Percentiles rank a stretch among this genome's conserved stretches.
Conservation (phyloP, 768 basidiomycete genomes). For the Obba rivulosa region DNA sequence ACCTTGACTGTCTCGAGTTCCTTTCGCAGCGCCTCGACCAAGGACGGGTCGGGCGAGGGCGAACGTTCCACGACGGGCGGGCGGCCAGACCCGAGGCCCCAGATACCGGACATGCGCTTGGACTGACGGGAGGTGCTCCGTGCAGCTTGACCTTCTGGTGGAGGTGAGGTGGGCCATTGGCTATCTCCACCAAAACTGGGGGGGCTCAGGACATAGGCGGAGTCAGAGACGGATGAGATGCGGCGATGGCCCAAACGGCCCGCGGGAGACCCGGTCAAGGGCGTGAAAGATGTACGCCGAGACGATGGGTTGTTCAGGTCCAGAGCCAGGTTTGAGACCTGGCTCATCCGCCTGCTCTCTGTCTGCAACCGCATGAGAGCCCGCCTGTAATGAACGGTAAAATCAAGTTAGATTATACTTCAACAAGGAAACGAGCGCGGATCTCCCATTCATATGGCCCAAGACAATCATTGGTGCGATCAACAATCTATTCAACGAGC, state of each 20-base stretch:
- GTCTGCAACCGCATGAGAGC: slow-evolving; percentile 84
- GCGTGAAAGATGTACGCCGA: slow-evolving; percentile 73
- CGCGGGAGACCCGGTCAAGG: slow-evolving; percentile 52
- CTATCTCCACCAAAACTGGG: slow-evolving; percentile 27
- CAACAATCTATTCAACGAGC: too few relatives aligned
- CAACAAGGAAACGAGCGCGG: background rate
- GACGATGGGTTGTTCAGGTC: slow-evolving; percentile 55
- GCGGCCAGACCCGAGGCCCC: slow-evolving; percentile 45
- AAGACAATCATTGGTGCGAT: too few relatives aligned
- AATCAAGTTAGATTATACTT: too few relatives aligned
- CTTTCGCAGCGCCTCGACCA: slow-evolving; percentile 53
- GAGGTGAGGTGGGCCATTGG: slow-evolving; percentile 12
- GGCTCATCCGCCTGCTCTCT: slow-evolving; percentile 63
- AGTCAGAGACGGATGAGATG: slow-evolving; percentile 69
- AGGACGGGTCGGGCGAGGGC: slow-evolving; percentile 21
- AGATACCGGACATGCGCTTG: slow-evolving; percentile 47
- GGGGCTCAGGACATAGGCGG: slow-evolving; percentile 29
- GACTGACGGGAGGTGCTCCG: slow-evolving; percentile 10
- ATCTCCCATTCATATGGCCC: too few relatives aligned
- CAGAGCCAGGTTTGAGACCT: slow-evolving; percentile 38
- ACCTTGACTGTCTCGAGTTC: slow-evolving; percentile 53
- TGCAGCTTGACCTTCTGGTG: slow-evolving; percentile 5
- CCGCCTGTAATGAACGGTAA: too few relatives aligned
- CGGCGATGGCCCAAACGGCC: slow-evolving; percentile 54
- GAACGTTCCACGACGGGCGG: slow-evolving; percentile 16